Conservation (phyloP, 345 rosid genomes). For the Syzygium aromaticum region DNA sequence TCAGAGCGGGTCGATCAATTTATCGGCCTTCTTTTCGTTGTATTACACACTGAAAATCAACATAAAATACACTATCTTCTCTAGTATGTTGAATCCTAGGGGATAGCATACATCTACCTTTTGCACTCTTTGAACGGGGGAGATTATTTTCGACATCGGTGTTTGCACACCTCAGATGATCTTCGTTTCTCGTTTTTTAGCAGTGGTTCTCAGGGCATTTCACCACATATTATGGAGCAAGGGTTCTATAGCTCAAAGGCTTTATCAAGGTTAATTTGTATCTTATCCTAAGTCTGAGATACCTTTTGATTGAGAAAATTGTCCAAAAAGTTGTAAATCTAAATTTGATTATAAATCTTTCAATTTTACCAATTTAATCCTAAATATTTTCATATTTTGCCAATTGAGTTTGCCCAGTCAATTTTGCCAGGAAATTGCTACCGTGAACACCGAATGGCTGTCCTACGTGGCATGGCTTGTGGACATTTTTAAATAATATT, state of each 20-base stretch:
- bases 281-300: too few relatives aligned
- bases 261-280: not conserved
- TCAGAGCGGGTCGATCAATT: not conserved
- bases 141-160: not conserved
- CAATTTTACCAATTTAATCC: too few relatives aligned
- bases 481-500: too few relatives aligned
- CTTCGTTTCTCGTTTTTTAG: not conserved
- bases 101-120: not conserved
- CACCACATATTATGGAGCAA: fast-evolving
- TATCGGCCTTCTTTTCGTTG: not conserved
- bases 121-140: not conserved
- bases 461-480: too few relatives aligned
- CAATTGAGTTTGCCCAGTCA: too few relatives aligned
- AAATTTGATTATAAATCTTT: too few relatives aligned
- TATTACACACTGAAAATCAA: not conserved
- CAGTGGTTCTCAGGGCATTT: too few relatives aligned
- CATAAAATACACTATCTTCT: not conserved
- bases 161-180: not conserved
- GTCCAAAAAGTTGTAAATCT: too few relatives aligned
- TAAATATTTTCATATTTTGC: too few relatives aligned
- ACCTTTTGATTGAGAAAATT: too few relatives aligned
- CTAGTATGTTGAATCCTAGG: not conserved
- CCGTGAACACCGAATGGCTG: too few relatives aligned
- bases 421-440: too few relatives aligned
- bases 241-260: not conserved